Conservation (phyloP, 495 filamentous ascomycete species). For the Hapsidospora chrysogenum region DNA sequence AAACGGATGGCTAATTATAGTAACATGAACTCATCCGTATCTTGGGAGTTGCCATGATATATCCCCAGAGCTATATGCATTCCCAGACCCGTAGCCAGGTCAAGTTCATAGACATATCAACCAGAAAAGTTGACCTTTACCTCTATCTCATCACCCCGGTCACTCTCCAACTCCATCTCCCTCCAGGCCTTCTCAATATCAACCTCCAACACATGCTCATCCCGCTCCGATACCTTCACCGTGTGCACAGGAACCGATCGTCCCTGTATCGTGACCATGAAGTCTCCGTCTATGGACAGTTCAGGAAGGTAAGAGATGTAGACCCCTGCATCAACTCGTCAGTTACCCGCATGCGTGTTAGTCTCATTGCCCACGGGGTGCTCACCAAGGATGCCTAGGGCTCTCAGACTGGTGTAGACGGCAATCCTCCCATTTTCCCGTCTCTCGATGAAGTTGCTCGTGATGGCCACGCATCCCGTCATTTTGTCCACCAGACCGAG, state of each 20-base stretch:
- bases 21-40: too few species aligned
- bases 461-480: constrained; percentile 68
- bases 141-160: constrained; percentile 74
- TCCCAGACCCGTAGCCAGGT: too few species aligned
- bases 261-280: constrained; percentile 65
- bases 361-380: constrained; percentile 9
- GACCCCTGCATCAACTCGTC: constrained; percentile 26
- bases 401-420: constrained; percentile 55
- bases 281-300: constrained; percentile 41
- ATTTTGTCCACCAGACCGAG: constrained; percentile 79
- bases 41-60: too few species aligned
- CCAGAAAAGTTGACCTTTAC: constrained; percentile 43
- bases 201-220: constrained; percentile 54
- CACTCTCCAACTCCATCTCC: constrained; percentile 47
- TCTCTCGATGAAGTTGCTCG: constrained; percentile 36
- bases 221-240: constrained; percentile 41
- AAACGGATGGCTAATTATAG: too few species aligned
- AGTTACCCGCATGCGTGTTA: constrained; percentile 1
- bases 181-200: constrained; percentile 69
- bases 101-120: too few species aligned
- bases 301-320: constrained; percentile 52
- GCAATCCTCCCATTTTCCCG: constrained; percentile 42
- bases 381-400: constrained; percentile 60
- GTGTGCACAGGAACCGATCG: constrained; percentile 48
- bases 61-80: too few species aligned